phyloP scores from a whole-genome alignment of 192 early-diverging fungal species.

The Entomortierella chlamydospora region DNA sequence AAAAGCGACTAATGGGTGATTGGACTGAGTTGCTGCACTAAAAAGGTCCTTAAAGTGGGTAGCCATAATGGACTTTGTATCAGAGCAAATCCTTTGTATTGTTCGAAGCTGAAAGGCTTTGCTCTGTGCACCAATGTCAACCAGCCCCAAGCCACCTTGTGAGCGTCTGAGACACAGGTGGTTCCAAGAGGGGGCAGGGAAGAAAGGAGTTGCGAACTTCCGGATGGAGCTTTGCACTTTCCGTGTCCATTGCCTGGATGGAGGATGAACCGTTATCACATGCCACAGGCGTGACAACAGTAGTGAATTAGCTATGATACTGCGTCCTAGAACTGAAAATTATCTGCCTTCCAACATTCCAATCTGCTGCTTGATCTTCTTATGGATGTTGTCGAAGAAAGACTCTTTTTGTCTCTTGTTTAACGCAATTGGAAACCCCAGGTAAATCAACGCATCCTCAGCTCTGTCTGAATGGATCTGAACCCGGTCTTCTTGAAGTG shows the following conservation, averaged over 20 bases:
- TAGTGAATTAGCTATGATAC: constrained; percentile 1
- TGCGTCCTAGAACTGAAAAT: constrained; percentile 1
- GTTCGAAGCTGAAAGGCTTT: constrained; percentile 3
- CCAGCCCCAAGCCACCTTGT: constrained; percentile 2
- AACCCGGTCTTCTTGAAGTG: constrained; percentile 1
- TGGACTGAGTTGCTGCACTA: neutral
- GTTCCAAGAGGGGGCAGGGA: constrained; percentile 6
- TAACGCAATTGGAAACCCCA: constrained; percentile 13
- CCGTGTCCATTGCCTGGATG: neutral
- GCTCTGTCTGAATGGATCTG: neutral
- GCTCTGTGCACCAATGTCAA: neutral
- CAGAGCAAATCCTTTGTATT: constrained; percentile 9
- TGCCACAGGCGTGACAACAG: constrained; percentile 11
- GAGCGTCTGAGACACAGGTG: neutral
- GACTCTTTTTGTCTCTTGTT: neutral
- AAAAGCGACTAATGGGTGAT: neutral
- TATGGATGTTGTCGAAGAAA: constrained; percentile 13
- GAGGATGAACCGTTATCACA: neutral
- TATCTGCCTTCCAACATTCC: neutral
- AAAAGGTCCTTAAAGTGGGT: constrained; percentile 3
- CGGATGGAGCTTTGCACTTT: neutral
- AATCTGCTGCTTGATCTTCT: neutral
- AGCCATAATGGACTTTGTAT: constrained; percentile 2
- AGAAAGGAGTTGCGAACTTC: neutral
- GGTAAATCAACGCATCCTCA: neutral